These are phyloP conservation scores for Rhodotorula sp. DNA, from an alignment of 1,284 basidiomycete species.

Conservation along the genomic window DNA sequence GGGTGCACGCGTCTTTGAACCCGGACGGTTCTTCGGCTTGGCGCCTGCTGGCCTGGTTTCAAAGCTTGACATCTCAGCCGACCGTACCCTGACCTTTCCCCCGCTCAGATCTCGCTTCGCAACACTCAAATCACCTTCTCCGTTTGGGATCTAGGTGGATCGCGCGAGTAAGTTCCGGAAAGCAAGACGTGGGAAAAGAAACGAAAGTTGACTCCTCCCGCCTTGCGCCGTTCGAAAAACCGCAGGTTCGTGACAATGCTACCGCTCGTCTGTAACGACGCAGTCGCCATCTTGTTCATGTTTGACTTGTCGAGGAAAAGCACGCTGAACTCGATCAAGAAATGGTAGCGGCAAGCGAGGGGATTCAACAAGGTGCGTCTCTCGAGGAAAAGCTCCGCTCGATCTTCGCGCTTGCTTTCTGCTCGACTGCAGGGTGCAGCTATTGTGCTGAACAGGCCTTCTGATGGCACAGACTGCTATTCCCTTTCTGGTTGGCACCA, in stretches of 20 bases:
- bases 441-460: neutral
- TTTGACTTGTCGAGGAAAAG: constrained; percentile 96
- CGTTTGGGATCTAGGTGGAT: constrained; percentile 96
- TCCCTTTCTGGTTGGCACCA: constrained; percentile 90
- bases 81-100: too few species aligned
- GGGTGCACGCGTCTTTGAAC: too few species aligned
- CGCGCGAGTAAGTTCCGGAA: constrained; percentile 48
- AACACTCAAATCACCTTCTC: constrained; percentile 98
- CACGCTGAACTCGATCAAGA: constrained; percentile 95
- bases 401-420: neutral
- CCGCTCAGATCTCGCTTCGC: constrained; percentile 71
- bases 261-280: constrained; percentile 95
- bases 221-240: neutral
- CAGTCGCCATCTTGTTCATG: constrained; percentile 98
- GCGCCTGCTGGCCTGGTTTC: too few species aligned
- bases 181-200: too few species aligned
- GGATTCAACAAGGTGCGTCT: constrained; percentile 89
- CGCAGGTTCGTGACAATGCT: constrained; percentile 99
- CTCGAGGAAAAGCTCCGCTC: too few species aligned
- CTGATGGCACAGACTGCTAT: constrained; percentile 74
- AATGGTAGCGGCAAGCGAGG: constrained; percentile 97
- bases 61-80: fast-evolving
- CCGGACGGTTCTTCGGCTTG: too few species aligned
- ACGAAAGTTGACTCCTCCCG: neutral
- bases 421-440: neutral